Evolutionary conservation across 306 rosid species (phyloP).

Genomic region (Notholithocarpus densiflorus): DNA sequence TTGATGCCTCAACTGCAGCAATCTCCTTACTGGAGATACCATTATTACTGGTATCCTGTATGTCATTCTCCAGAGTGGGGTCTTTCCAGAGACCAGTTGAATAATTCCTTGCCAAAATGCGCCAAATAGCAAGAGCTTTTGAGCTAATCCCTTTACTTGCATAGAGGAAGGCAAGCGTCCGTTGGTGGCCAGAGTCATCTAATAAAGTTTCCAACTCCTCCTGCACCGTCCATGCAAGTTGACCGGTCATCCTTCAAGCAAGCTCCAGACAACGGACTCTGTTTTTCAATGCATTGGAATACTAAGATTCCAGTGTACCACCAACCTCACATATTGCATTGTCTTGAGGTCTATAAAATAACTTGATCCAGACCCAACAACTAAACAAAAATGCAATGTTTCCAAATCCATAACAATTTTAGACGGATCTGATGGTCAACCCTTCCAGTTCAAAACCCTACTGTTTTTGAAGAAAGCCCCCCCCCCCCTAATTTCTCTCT

Average conservation of each 20-base stretch:
- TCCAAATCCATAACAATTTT: background rate
- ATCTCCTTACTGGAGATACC: constrained; percentile 58
- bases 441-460: constrained; percentile 3
- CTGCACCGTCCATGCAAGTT: constrained; percentile 66
- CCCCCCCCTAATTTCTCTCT: too few relatives aligned
- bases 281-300: constrained; percentile 53
- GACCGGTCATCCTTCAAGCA: constrained; percentile 49
- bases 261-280: constrained; percentile 38
- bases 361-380: constrained; percentile 14
- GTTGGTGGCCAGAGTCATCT: constrained; percentile 84
- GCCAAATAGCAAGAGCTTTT: constrained; percentile 89
- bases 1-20: constrained; percentile 92
- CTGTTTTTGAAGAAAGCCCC: background rate
- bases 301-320: constrained; percentile 36
- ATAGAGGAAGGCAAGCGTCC: constrained; percentile 90
- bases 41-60: constrained; percentile 29
- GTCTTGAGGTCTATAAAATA: constrained; percentile 29
- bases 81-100: constrained; percentile 80
- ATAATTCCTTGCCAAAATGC: constrained; percentile 79
- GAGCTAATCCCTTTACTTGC: constrained; percentile 95
- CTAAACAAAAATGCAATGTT: constrained; percentile 1
- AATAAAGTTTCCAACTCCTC: constrained; percentile 93
- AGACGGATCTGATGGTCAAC: background rate
- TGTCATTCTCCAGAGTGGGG: constrained; percentile 38
- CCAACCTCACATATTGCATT: constrained; percentile 33